Evolutionary conservation across 2,329 filamentous ascomycete species (phyloP), one percentile per base, ranked within the genome.

Genomic region (Aureobasidium subglaciale): DNA sequence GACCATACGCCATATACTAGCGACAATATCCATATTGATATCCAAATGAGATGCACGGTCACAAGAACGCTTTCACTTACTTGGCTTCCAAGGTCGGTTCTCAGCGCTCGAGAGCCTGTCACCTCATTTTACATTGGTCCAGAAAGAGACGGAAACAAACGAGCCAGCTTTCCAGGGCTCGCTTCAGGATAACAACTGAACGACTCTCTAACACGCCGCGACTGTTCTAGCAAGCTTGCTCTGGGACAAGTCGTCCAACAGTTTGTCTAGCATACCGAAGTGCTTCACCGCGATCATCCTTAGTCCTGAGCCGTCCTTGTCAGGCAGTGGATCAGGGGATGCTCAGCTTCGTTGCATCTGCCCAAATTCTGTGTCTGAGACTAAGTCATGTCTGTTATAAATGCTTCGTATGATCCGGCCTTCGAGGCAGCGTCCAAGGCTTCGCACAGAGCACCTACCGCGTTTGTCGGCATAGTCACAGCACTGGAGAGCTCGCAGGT

Each of bases 371-470:
- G 25, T 48, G 15, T 34, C 9, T 22, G 22, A 43, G 25, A 53
- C 40, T n/a, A 45, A 45, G 20, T 37, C 48, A 57, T 32, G 49
- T 41, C 15, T 46, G 29, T 52, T 57, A 48, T 15, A 54, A 5
- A n/a, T 34, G 55, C 27, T 52, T 56, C 30, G 13, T 32, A 30
- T 22, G 5, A 13, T 45, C 41, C 4, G 56, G 37, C 25, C 56
- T 46, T 41, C 48, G 27, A 16, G 75, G 75, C 55, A 78, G 64
- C 22, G 74, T 77, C 75, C 75, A 78, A 42, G 75, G 75, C 53
- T 76, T 70, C 18, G 72, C 72, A 58, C 75, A 77, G 27, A 78
- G 72, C 48, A 77, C 65, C 74, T 77, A 53, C 16, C 41, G 11
- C n/a, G 11, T 25, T 40, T 10, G 38, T 58, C 29, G 53, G 54